These are phyloP conservation scores for Pilatotrama ljubarskyi DNA, from an alignment of 768 basidiomycete genomes.

Conservation along the genomic window DNA sequence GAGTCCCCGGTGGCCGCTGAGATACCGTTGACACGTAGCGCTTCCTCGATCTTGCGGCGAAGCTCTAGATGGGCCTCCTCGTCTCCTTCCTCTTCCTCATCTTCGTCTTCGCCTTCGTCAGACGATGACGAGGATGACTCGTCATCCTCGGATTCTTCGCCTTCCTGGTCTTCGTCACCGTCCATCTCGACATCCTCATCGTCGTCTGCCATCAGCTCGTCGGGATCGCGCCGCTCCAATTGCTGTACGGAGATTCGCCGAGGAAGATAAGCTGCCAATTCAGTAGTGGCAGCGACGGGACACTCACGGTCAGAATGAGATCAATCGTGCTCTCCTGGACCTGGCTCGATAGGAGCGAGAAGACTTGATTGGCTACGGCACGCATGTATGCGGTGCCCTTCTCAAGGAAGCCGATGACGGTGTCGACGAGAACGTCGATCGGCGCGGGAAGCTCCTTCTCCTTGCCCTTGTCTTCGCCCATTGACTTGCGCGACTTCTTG, in stretches of 20 bases:
- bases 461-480: slow-evolving; percentile 30
- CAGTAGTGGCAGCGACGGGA: not conserved
- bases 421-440: slow-evolving; percentile 84
- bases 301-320: slow-evolving; percentile 76
- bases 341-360: slow-evolving; percentile 67
- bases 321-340: slow-evolving; percentile 73
- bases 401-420: slow-evolving; percentile 89
- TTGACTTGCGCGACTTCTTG: slow-evolving; percentile 44
- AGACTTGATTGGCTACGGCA: slow-evolving; percentile 76
- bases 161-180: slow-evolving; percentile 32
- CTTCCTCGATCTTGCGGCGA: slow-evolving; percentile 65
- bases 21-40: slow-evolving; percentile 58
- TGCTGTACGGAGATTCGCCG: slow-evolving; percentile 51
- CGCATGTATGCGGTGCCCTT: slow-evolving; percentile 79
- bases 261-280: slow-evolving; percentile 13
- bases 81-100: slow-evolving; percentile 42
- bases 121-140: slow-evolving; percentile 24
- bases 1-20: slow-evolving; percentile 56
- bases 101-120: slow-evolving; percentile 37
- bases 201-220: slow-evolving; percentile 45
- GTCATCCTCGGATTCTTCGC: slow-evolving; percentile 33
- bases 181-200: slow-evolving; percentile 34
- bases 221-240: slow-evolving; percentile 72
- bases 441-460: slow-evolving; percentile 52
- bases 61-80: slow-evolving; percentile 62